These are phyloP conservation scores for Calendula officinalis DNA, from an alignment of 129 eudicot genomes.

Conservation along the genomic window DNA sequence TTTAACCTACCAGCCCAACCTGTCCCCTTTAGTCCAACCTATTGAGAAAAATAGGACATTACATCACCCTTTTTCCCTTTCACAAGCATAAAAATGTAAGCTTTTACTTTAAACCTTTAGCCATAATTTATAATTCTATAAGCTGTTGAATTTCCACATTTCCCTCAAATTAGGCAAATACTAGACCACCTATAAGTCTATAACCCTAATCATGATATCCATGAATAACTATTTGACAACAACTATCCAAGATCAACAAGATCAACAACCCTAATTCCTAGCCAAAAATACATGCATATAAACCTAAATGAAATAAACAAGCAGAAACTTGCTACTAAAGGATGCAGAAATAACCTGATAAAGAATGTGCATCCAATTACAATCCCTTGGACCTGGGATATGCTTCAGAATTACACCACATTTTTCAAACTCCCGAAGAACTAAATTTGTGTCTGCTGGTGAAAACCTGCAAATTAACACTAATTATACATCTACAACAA, in stretches of 20 bases:
- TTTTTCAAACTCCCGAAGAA: slow-evolving; percentile 90
- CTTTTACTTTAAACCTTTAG: not conserved
- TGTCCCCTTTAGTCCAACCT: not conserved
- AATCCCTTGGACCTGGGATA: slow-evolving; percentile 90
- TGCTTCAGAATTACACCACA: slow-evolving; percentile 87
- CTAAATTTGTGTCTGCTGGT: slow-evolving; percentile 85
- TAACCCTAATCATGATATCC: not conserved
- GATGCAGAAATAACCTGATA: slow-evolving; percentile 63
- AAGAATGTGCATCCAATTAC: slow-evolving; percentile 97
- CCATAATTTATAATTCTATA: not conserved
- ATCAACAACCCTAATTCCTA: not conserved
- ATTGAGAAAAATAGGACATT: not conserved
- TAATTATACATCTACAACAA: not conserved
- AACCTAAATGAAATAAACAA: not conserved
- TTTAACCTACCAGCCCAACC: not conserved
- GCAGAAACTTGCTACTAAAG: slow-evolving; percentile 2
- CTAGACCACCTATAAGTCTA: not conserved
- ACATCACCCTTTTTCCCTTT: not conserved
- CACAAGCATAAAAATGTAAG: not conserved
- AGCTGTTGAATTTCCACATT: not conserved
- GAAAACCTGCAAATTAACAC: slow-evolving; percentile 54
- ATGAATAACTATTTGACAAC: not conserved
- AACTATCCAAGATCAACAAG: too few species aligned
- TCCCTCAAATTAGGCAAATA: not conserved
- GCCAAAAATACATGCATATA: slow-evolving; percentile 1